phyloP scores from a whole-genome alignment of 1,284 basidiomycete genomes.

The Singerocomus rubriflavus region DNA sequence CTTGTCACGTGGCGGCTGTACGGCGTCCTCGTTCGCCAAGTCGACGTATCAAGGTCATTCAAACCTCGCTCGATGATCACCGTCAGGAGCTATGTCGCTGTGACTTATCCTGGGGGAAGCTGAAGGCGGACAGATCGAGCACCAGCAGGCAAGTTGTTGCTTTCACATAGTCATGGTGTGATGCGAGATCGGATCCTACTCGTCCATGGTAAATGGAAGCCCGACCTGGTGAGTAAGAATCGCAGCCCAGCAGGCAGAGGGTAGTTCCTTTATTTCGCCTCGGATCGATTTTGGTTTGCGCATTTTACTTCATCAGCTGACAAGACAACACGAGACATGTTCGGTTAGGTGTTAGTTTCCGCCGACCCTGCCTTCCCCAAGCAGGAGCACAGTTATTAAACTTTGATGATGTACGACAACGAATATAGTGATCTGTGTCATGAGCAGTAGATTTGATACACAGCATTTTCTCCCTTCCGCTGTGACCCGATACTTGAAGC shows the following conservation, averaged over 20 bases:
- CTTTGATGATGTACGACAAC: neutral
- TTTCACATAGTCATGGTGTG: neutral
- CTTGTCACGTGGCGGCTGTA: constrained; percentile 17
- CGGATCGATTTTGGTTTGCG: constrained; percentile 1
- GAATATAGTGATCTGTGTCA: constrained; percentile 6
- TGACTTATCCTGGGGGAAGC: neutral
- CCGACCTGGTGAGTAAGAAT: neutral
- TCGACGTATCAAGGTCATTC: neutral
- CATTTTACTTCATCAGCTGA: constrained; percentile 17
- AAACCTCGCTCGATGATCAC: constrained; percentile 18
- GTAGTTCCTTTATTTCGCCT: neutral
- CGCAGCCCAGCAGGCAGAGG: constrained; percentile 1
- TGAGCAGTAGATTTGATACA: neutral
- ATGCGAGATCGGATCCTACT: constrained; percentile 4
- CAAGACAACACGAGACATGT: constrained; percentile 5
- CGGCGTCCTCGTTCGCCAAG: neutral
- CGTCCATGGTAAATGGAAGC: constrained; percentile 4
- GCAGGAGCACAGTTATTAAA: constrained; percentile 7
- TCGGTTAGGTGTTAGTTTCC: constrained; percentile 10
- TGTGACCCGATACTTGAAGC: constrained; percentile 4
- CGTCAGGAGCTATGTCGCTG: constrained; percentile 1
- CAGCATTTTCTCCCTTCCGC: neutral
- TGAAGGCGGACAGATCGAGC: neutral
- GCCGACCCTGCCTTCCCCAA: constrained; percentile 1
- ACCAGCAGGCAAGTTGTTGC: neutral